These are phyloP conservation scores for Mortierella sp. DNA, from an alignment of 371 early-diverging fungal genomes.

Conservation along the genomic window DNA sequence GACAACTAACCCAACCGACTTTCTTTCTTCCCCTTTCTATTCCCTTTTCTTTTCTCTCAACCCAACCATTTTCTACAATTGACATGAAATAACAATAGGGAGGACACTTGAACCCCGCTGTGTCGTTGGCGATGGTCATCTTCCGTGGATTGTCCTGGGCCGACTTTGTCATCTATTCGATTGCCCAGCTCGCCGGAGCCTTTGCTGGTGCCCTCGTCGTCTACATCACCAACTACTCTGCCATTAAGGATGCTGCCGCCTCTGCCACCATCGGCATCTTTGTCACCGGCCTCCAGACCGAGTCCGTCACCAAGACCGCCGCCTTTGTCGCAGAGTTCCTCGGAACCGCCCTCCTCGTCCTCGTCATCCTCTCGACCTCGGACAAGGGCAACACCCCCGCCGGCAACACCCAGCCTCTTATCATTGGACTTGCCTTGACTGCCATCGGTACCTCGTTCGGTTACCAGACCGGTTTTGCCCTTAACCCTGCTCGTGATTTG, in stretches of 20 bases:
- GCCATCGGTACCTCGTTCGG: constrained; percentile 75
- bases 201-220: constrained; percentile 80
- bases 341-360: constrained; percentile 81
- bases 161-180: constrained; percentile 71
- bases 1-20: neutral
- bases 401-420: constrained; percentile 61
- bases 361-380: constrained; percentile 79
- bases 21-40: neutral
- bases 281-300: constrained; percentile 71
- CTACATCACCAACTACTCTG: constrained; percentile 62
- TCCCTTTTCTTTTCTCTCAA: neutral
- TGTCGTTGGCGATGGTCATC: constrained; percentile 77
- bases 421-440: constrained; percentile 77
- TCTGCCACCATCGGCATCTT: constrained; percentile 78
- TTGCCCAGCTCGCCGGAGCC: constrained; percentile 78
- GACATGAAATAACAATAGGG: constrained; percentile 61
- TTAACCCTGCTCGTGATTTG: constrained; percentile 93
- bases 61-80: neutral
- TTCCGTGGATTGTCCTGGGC: constrained; percentile 77
- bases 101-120: constrained; percentile 86
- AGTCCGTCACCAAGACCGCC: constrained; percentile 65
- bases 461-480: constrained; percentile 82
- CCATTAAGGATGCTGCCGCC: constrained; percentile 56
- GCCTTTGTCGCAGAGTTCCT: constrained; percentile 84
- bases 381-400: constrained; percentile 80